Evolutionary conservation across 768 basidiomycete genomes (phyloP), one percentile per base, ranked within the genome.

Genomic region (Suillus fuscotomentosus): DNA sequence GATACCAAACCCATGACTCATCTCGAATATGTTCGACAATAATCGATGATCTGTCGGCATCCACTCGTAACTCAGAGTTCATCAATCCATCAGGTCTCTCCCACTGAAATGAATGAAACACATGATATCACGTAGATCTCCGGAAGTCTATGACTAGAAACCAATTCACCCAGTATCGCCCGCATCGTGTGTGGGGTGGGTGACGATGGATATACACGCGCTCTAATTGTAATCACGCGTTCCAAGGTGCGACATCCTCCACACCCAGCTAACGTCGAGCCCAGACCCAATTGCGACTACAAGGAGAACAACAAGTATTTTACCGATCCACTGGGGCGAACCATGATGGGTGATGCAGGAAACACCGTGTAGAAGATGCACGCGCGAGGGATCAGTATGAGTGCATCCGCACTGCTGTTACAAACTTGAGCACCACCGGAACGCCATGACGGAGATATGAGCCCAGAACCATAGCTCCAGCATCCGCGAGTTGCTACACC

Each of bases 391-490:
- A 77, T 53, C 73, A 60, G 60, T 70, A 70, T 71, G 79, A 78
- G 68, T 72, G 78, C 60, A 67, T 73, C 53, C 67, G 75, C 15
- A 78, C 76, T 14, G 75, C 71, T 34, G 67, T 71, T 45, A 77
- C 75, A 9, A 79, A 70, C 47, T 79, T 76, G n/a, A 81, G 63
- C 41, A 86, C 70, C 6, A 75, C 71, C 14, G 75, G 61, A 22
- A 87, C 71, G 53, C 80, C 79, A 70, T 68, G 73, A 66, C 45
- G 65, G 61, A 78, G 70, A n/a, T 68, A 67, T 53, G 75, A 69
- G 41, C 65, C 72, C 8, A 78, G 68, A 42, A 87, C 74, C 47
- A 85, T 80, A 59, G 82, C 84, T 65, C 83, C 80, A 15, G 84
- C 81, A 34, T 80, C 71, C 6, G 78, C 75, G 31, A 80, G 73